A percentile compares a stretch with the other conserved stretches of the same genome.
Conservation (phyloP, 2,329 filamentous ascomycete species). For the Arthrobotrys iridis region DNA sequence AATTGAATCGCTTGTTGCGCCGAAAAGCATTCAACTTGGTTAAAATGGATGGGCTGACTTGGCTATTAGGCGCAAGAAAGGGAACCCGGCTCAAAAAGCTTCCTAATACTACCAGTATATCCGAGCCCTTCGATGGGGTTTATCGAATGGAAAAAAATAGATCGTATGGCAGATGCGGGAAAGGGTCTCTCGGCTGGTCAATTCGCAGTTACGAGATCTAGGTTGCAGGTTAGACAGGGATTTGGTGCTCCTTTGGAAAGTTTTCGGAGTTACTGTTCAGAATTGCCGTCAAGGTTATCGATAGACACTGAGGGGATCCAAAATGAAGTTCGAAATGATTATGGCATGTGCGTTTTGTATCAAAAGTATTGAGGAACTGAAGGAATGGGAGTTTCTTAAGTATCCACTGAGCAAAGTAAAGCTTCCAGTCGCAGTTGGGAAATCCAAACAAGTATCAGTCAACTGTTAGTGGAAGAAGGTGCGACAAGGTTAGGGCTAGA, state of each 20-base stretch:
- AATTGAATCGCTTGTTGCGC: slow-evolving; percentile 21
- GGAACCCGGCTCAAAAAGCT: slow-evolving; percentile 15
- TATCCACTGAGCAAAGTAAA: not conserved
- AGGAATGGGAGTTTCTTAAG: slow-evolving; percentile 1
- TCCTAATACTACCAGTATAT: slow-evolving; percentile 48
- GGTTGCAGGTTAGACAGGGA: slow-evolving; percentile 24
- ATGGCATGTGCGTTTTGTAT: slow-evolving; percentile 8
- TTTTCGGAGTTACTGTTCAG: slow-evolving; percentile 37
- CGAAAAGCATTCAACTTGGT: slow-evolving; percentile 46
- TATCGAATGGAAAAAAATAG: slow-evolving; percentile 4
- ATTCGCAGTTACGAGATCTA: slow-evolving; percentile 3
- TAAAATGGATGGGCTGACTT: slow-evolving; percentile 42
- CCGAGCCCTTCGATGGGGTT: slow-evolving; percentile 28
- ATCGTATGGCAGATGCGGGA: not conserved
- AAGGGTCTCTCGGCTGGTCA: not conserved
- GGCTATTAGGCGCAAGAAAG: slow-evolving; percentile 25
- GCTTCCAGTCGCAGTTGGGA: not conserved
- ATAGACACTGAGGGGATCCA: slow-evolving; percentile 3
- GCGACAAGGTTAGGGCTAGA: slow-evolving; percentile 22
- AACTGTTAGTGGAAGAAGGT: not conserved
- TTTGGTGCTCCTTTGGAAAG: not conserved
- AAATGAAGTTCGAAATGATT: slow-evolving; percentile 4
- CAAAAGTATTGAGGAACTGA: slow-evolving; percentile 3
- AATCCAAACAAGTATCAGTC: slow-evolving; percentile 16
- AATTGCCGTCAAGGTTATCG: slow-evolving; percentile 27